These are phyloP conservation scores for Discostella stelligera DNA, from an alignment of 352 stramenopile species.

Conservation along the genomic window DNA sequence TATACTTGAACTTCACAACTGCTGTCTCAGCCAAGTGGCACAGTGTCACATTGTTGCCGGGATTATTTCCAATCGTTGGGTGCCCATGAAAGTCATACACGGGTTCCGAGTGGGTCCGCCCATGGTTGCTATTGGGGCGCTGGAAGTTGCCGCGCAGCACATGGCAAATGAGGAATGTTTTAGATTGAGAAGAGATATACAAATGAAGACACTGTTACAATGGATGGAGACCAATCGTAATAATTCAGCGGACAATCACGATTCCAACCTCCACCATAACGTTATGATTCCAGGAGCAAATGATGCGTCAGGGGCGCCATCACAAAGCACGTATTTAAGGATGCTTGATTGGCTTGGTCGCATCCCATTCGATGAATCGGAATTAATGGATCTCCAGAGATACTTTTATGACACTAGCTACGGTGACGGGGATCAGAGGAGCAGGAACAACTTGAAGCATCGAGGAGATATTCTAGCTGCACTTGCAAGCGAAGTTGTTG, in stretches of 20 bases:
- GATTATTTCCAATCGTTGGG: constrained; percentile 81
- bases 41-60: constrained; percentile 82
- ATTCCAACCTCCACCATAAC: constrained; percentile 55
- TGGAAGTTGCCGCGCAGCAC: constrained; percentile 65
- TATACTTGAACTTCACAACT: constrained; percentile 77
- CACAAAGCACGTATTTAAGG: constrained; percentile 74
- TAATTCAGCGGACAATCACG: constrained; percentile 25
- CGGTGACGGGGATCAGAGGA: constrained; percentile 62
- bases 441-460: constrained; percentile 75
- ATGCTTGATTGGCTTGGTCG: constrained; percentile 77
- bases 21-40: constrained; percentile 77
- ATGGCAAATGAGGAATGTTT: constrained; percentile 81
- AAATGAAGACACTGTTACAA: constrained; percentile 79
- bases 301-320: constrained; percentile 62
- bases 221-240: constrained; percentile 76
- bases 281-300: constrained; percentile 67
- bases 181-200: constrained; percentile 70
- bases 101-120: constrained; percentile 74
- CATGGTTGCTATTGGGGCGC: constrained; percentile 74
- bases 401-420: constrained; percentile 78
- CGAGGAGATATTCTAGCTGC: constrained; percentile 75
- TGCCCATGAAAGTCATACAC: constrained; percentile 78
- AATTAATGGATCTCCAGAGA: constrained; percentile 72
- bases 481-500: constrained; percentile 71
- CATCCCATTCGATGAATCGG: constrained; percentile 82